Evolutionary conservation across 352 stramenopile species (phyloP), one percentile per base, ranked within the genome.

Genomic region (Globisporangium orthogonon): DNA sequence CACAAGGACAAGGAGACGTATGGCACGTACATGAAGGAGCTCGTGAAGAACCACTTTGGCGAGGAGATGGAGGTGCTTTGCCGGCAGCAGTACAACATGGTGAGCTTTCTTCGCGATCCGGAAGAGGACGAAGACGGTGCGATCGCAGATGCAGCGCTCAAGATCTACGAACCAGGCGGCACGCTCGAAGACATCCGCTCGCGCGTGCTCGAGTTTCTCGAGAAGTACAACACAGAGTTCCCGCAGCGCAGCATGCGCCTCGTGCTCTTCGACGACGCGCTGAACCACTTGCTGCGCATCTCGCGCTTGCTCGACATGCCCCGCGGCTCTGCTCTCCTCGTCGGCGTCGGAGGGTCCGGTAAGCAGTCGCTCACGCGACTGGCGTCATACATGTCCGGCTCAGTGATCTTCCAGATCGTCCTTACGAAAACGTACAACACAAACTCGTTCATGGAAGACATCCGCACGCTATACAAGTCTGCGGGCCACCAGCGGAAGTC

Each of bases 381-480:
- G 2, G 94, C 96, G 31, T 86, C 94, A 17, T 99, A 98, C 66
- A 99, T 99, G 70, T 94, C 91, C 10, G 88, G 93, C 39, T 96
- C 93, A 1, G 83, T 74, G n/a, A 98, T 98, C 63, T 99, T 99
- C 67, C 96, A 99, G 79, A 96, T 99, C 51, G 96, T 97, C 18
- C 74, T 99, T 6, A 99, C 96, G 0, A 99, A 99, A 68, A 97
- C 94, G 52, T 99, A 99, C 83, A 98, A 98, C 65, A 93, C 91
- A 30, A 97, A 95, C 66, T 91, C 93, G 44, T 96, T 99, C 61
- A 94, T 99, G 86, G 97, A 99, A 61, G 97, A 99, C 54, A 90
- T 99, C 40, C 84, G 95, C 1, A 78, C 91, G 37, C 72, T 99
- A 62, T 99, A 98, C 82, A 98, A 98, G 62, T 98, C 87, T 51